Evolutionary conservation across 805 yeast genomes (phyloP).

Genomic region (Candida wancherniae): DNA sequence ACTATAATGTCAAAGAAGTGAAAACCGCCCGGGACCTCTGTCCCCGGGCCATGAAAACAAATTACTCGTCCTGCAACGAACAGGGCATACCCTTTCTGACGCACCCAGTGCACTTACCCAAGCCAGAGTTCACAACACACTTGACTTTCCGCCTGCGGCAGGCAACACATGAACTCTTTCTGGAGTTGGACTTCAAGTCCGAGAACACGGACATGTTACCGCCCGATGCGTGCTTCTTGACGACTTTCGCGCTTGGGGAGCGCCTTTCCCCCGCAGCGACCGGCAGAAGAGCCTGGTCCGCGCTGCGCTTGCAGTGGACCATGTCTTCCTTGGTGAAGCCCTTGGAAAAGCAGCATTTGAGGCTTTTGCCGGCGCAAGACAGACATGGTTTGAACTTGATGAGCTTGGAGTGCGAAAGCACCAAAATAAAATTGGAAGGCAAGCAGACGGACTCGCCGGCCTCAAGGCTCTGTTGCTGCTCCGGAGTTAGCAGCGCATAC

Average conservation of each 20-base stretch:
- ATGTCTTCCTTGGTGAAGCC: conserved; percentile 66
- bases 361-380: conserved; percentile 45
- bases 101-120: conserved; percentile 38
- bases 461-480: conserved; percentile 8
- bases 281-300: conserved; percentile 2
- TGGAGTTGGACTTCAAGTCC: conserved; percentile 5
- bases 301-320: conserved; percentile 27
- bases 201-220: conserved; percentile 1
- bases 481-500: conserved; percentile 7
- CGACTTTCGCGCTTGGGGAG: too few relatives aligned
- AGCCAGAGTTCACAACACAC: conserved; percentile 30
- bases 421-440: conserved; percentile 13
- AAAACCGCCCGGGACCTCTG: too few relatives aligned
- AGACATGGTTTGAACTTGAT: conserved; percentile 53
- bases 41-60: too few relatives aligned
- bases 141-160: conserved; percentile 42
- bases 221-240: conserved; percentile 10
- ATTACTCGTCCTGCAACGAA: too few relatives aligned
- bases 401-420: conserved; percentile 26
- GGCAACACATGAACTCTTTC: conserved; percentile 36
- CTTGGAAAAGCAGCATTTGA: conserved; percentile 53
- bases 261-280: too few relatives aligned
- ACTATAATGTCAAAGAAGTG: too few relatives aligned
- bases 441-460: conserved; percentile 17
- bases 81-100: conserved; percentile 33